phyloP scores from a whole-genome alignment of 257 asterid genomes.

The Datura wrightii region DNA sequence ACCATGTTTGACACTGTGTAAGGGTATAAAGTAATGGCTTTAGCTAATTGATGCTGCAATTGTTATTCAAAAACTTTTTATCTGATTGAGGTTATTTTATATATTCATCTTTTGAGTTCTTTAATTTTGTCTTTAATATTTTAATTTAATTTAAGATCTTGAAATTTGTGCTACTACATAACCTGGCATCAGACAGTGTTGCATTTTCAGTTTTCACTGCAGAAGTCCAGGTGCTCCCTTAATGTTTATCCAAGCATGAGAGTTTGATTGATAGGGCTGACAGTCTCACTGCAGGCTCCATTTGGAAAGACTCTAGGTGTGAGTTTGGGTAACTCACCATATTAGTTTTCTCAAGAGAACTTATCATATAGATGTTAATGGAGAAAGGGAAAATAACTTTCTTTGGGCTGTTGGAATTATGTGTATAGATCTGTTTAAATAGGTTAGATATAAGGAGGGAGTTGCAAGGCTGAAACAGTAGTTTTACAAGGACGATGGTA shows the following conservation, averaged over 20 bases:
- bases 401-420: background rate
- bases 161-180: background rate
- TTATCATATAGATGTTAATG: background rate
- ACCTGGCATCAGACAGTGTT: background rate
- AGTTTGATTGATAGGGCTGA: background rate
- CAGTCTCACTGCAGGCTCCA: background rate
- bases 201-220: background rate
- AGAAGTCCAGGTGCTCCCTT: background rate
- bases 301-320: background rate
- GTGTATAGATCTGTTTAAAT: background rate
- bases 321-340: background rate
- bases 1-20: background rate
- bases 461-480: background rate
- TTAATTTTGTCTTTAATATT: background rate
- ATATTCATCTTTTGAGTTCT: background rate
- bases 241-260: background rate
- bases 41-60: background rate
- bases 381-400: slow-evolving; percentile 2
- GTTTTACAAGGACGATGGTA: background rate
- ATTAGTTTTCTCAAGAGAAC: background rate
- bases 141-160: background rate
- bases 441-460: background rate
- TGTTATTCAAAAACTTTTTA: background rate
- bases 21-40: background rate
- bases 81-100: background rate